These are phyloP conservation scores for Podaxis sp. DNA, from an alignment of 768 basidiomycete species.

Conservation along the genomic window DNA sequence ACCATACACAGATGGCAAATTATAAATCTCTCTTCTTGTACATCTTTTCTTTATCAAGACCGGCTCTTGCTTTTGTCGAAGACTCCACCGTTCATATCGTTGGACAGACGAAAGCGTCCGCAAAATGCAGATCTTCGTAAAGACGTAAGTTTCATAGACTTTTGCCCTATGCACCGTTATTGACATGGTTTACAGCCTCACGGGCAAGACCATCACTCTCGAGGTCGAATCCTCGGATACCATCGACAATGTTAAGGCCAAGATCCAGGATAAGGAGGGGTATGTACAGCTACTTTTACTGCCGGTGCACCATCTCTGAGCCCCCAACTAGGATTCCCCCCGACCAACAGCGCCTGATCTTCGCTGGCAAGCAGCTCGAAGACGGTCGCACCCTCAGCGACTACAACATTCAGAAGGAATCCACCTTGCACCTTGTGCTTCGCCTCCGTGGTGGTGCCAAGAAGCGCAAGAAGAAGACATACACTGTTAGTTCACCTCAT, in stretches of 20 bases:
- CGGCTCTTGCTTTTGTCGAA: constrained; percentile 80
- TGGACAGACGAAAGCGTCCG: constrained; percentile 86
- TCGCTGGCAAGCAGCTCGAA: constrained; percentile 99
- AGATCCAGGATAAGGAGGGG: constrained; percentile 98
- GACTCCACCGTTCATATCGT: constrained; percentile 89
- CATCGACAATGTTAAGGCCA: constrained; percentile 97
- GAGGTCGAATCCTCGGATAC: constrained; percentile 98
- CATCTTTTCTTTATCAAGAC: constrained; percentile 22
- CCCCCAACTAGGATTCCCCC: constrained; percentile 65
- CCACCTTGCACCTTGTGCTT: constrained; percentile 95
- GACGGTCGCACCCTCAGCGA: constrained; percentile 95
- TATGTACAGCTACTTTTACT: constrained; percentile 31
- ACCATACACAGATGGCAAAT: constrained; percentile 40
- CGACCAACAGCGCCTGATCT: constrained; percentile 97
- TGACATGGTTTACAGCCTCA: constrained; percentile 59
- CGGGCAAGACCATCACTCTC: constrained; percentile 98
- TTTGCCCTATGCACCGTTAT: background rate
- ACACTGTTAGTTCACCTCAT: constrained; percentile 66
- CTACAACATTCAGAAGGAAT: constrained; percentile 99
- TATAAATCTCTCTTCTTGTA: constrained; percentile 22
- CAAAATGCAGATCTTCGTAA: constrained; percentile 97
- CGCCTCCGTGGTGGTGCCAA: constrained; percentile 99
- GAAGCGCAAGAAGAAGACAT: constrained; percentile 99
- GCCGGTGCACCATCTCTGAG: constrained; percentile 6
- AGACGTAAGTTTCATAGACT: constrained; percentile 63